phyloP scores from a whole-genome alignment of 179 eudicot genomes.

The Corrigiola litoralis region DNA sequence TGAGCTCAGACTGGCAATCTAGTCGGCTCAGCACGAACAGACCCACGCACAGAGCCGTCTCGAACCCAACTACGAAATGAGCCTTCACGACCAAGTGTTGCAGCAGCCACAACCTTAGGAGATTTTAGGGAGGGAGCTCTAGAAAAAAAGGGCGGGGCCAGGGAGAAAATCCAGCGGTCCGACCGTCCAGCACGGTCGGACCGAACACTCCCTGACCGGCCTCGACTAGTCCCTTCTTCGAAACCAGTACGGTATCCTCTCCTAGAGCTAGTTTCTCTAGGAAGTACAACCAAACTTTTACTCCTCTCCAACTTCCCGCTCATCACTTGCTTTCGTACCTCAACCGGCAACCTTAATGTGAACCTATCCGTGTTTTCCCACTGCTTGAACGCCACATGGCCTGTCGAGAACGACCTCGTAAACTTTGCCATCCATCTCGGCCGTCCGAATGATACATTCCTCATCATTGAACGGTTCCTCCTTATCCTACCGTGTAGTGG shows the following conservation, averaged over 20 bases:
- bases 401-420: constrained; percentile 63
- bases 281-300: constrained; percentile 41
- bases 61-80: constrained; percentile 26
- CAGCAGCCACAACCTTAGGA: constrained; percentile 26
- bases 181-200: constrained; percentile 37
- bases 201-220: constrained; percentile 27
- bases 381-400: constrained; percentile 63
- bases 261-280: constrained; percentile 38
- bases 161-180: constrained; percentile 59
- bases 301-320: constrained; percentile 55
- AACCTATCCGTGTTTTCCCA: constrained; percentile 71
- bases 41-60: constrained; percentile 29
- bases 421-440: constrained; percentile 37
- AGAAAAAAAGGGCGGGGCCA: constrained; percentile 55
- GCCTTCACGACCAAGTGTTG: constrained; percentile 27
- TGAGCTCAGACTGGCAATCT: constrained; percentile 17
- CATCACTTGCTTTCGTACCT: constrained; percentile 55
- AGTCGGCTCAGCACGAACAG: constrained; percentile 8
- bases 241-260: constrained; percentile 50
- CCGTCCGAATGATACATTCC: constrained; percentile 36
- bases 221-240: constrained; percentile 43
- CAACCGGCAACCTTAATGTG: constrained; percentile 64
- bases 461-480: constrained; percentile 42
- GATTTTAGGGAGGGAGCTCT: constrained; percentile 46
- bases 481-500: constrained; percentile 24